A percentile compares a stretch with the other conserved stretches of the same genome.
Evolutionary conservation across 495 filamentous ascomycete species (phyloP).

Genomic region (Podospora anserina): DNA sequence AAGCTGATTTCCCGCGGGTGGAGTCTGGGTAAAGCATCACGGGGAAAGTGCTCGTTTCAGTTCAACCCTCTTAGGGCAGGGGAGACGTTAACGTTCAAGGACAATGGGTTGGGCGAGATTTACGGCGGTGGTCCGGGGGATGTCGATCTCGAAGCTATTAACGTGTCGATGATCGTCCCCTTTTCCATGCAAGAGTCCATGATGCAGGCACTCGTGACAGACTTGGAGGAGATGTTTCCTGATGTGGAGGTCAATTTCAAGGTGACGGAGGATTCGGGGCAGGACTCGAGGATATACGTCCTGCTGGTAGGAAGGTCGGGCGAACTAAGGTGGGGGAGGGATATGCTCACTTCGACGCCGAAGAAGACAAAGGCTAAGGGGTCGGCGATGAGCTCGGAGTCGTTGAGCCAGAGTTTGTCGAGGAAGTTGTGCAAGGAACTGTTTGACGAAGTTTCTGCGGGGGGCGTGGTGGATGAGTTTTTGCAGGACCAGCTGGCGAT

Average conservation of each 20-base stretch:
- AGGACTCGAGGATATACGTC: constrained; percentile 63
- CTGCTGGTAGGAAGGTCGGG: constrained; percentile 68
- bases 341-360: constrained; percentile 57
- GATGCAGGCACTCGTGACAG: constrained; percentile 34
- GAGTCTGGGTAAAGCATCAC: constrained; percentile 53
- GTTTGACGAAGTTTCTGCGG: constrained; percentile 52
- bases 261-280: constrained; percentile 55
- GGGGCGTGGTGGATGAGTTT: constrained; percentile 62
- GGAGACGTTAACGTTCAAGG: constrained; percentile 45
- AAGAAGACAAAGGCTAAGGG: constrained; percentile 40
- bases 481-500: constrained; percentile 79
- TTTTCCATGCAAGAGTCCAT: constrained; percentile 42
- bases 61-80: constrained; percentile 52
- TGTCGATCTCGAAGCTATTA: constrained; percentile 50
- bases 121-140: constrained; percentile 6
- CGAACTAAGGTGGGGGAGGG: constrained; percentile 61
- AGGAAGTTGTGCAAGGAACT: constrained; percentile 56
- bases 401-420: constrained; percentile 40
- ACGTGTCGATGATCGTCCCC: constrained; percentile 58
- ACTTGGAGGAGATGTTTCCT: constrained; percentile 41
- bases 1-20: constrained; percentile 63
- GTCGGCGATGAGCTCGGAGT: constrained; percentile 12
- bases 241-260: constrained; percentile 49
- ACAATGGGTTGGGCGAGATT: constrained; percentile 18
- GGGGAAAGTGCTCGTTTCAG: constrained; percentile 59